These are phyloP conservation scores for Mycena rebaudengoi DNA, from an alignment of 768 basidiomycete species.

Conservation along the genomic window DNA sequence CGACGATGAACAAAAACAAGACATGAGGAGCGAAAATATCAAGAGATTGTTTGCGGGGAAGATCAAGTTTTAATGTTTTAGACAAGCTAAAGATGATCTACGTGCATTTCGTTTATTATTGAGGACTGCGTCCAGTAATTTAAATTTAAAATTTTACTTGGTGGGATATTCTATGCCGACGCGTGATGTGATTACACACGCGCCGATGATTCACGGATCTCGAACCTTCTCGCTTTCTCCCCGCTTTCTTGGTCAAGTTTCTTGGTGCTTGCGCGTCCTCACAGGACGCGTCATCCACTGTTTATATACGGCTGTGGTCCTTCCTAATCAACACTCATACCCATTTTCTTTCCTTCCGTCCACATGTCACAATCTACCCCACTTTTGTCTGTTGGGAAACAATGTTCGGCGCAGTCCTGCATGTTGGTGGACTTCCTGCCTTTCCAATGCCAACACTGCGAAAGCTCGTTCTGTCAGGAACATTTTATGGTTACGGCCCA, in stretches of 20 bases:
- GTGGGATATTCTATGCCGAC: no score
- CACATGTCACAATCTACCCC: constrained; percentile 29
- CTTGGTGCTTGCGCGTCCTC: constrained; percentile 18
- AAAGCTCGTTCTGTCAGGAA: constrained; percentile 74
- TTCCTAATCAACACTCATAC: background rate
- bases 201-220: no score
- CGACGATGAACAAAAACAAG: constrained; percentile 2
- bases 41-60: constrained; percentile 8
- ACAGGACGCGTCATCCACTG: constrained; percentile 18
- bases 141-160: background rate
- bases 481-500: constrained; percentile 80
- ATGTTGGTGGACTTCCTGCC: constrained; percentile 84
- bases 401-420: constrained; percentile 75
- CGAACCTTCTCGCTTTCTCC: background rate
- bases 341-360: constrained; percentile 37
- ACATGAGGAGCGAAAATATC: constrained; percentile 4
- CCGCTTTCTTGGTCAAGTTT: no score
- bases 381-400: constrained; percentile 72
- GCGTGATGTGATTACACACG: no score
- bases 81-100: no score
- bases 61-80: background rate
- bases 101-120: no score
- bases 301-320: no score
- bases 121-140: background rate
- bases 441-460: constrained; percentile 87